These are phyloP conservation scores for Syzygium aromaticum DNA, from an alignment of 345 rosid genomes.

Conservation along the genomic window DNA sequence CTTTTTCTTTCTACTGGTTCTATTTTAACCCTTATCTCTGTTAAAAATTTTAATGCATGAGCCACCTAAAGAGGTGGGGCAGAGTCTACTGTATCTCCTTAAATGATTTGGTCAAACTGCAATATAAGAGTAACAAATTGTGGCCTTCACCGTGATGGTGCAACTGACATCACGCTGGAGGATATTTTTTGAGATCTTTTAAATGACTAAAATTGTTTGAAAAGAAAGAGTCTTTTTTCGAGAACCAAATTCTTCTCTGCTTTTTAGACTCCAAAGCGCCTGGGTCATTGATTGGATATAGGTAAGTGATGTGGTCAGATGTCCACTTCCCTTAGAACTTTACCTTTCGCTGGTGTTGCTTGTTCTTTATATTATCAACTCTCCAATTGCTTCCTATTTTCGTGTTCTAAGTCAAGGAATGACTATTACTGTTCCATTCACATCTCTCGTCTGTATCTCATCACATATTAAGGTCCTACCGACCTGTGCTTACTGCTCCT, in stretches of 20 bases:
- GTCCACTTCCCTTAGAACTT: background rate
- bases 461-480: background rate
- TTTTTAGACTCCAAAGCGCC: background rate
- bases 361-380: background rate
- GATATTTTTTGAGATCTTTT: background rate
- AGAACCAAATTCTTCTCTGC: background rate
- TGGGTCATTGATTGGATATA: background rate
- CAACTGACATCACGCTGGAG: background rate
- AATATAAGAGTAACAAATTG: background rate
- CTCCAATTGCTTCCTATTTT: background rate
- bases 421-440: background rate
- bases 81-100: background rate
- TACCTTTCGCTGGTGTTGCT: background rate
- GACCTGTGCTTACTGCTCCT: background rate
- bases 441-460: background rate
- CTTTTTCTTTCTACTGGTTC: background rate
- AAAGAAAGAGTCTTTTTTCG: background rate
- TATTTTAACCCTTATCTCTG: background rate
- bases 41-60: background rate
- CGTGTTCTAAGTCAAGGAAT: background rate
- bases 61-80: background rate
- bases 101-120: background rate
- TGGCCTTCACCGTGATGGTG: background rate
- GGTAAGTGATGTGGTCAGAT: background rate
- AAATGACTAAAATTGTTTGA: background rate